Evolutionary conservation across 306 rosid genomes (phyloP).

Genomic region (Morella rubra): DNA sequence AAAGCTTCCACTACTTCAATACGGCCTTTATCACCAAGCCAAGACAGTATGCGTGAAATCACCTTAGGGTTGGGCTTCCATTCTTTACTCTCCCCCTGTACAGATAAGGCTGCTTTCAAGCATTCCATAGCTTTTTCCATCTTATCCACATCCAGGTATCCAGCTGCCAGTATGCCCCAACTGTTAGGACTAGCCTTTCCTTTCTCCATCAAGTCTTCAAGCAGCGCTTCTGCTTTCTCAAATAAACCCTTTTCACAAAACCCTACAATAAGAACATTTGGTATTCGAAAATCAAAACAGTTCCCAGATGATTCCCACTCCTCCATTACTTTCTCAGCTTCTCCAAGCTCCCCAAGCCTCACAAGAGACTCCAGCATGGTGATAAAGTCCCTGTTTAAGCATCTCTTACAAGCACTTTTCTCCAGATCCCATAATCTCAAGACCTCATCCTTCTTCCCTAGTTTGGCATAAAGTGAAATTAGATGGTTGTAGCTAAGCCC

Average conservation of each 20-base stretch:
- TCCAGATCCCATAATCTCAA: conserved; percentile 63
- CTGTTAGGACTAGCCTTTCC: conserved; percentile 56
- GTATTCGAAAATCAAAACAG: conserved; percentile 66
- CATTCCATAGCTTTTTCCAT: conserved; percentile 56
- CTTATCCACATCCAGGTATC: conserved; percentile 50
- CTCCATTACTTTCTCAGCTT: conserved; percentile 60
- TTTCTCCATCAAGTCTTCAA: conserved; percentile 48
- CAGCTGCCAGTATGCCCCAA: conserved; percentile 61
- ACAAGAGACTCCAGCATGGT: conserved; percentile 60
- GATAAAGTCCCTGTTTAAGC: conserved; percentile 68
- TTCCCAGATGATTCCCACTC: conserved; percentile 85
- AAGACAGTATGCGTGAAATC: conserved; percentile 36
- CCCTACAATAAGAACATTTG: conserved; percentile 49
- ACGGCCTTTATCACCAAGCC: conserved; percentile 65
- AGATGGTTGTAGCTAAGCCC: conserved; percentile 67
- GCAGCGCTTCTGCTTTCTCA: conserved; percentile 68
- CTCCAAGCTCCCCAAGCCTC: conserved; percentile 63
- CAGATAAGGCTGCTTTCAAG: conserved; percentile 49
- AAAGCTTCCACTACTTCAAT: conserved; percentile 59
- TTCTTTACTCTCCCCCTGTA: conserved; percentile 37
- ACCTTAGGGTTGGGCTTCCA: conserved; percentile 57
- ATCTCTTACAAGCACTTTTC: conserved; percentile 66
- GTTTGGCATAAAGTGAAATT: conserved; percentile 58
- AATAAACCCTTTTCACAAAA: conserved; percentile 47
- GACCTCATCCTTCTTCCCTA: conserved; percentile 64